phyloP scores from a whole-genome alignment of 305 asterid genomes.

The Striga hermonthica region DNA sequence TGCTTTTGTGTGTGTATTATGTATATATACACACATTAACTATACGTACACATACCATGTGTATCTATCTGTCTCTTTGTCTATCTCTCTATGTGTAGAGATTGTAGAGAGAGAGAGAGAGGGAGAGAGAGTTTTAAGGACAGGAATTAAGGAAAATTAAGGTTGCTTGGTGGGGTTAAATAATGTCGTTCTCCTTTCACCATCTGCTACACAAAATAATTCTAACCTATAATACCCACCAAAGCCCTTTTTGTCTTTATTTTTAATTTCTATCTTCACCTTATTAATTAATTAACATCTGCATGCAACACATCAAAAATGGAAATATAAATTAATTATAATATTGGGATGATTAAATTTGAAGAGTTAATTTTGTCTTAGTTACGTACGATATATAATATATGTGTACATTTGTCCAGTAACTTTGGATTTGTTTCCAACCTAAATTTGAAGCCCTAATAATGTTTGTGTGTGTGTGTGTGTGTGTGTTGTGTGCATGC shows the following conservation, averaged over 20 bases:
- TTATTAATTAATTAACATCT: slow-evolving; percentile 27
- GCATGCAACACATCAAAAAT: slow-evolving; percentile 26
- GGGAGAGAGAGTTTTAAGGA: slow-evolving; percentile 21
- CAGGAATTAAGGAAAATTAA: slow-evolving; percentile 6
- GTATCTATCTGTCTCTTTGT: neutral
- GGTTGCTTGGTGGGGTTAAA: slow-evolving; percentile 73
- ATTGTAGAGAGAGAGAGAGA: slow-evolving; percentile 25
- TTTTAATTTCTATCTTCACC: slow-evolving; percentile 9
- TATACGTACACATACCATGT: neutral
- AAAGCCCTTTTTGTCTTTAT: slow-evolving; percentile 31
- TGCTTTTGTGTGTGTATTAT: slow-evolving; percentile 2
- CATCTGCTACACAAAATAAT: slow-evolving; percentile 43
- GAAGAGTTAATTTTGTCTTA: slow-evolving; percentile 28
- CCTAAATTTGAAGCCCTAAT: too few species aligned
- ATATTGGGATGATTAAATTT: slow-evolving; percentile 29
- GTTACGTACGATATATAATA: too few species aligned
- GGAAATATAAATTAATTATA: neutral
- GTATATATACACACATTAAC: neutral
- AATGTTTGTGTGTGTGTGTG: slow-evolving; percentile 24
- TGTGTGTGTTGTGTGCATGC: neutral
- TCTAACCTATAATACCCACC: slow-evolving; percentile 85
- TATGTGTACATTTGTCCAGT: too few species aligned
- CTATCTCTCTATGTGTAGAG: neutral
- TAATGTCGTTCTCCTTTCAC: slow-evolving; percentile 74
- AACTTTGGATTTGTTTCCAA: too few species aligned